Evolutionary conservation across 192 early-diverging fungal species (phyloP), one percentile per base, ranked within the genome.

Genomic region (Entomortierella lignicola): DNA sequence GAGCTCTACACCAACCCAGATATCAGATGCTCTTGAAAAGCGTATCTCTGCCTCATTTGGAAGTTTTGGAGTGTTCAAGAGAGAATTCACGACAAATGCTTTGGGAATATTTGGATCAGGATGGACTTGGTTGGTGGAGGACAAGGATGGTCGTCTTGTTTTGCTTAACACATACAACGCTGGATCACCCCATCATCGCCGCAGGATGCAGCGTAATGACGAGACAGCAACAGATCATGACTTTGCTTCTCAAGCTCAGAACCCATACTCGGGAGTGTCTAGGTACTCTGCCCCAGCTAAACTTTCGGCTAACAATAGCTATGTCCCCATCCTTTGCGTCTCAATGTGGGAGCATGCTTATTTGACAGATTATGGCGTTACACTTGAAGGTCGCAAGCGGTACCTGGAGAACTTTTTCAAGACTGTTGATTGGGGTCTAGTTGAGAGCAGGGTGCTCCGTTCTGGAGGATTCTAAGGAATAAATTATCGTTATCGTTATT

Each of bases 291-390:
- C 75, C 48, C 67, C 75, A 26, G 67, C 67, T 42, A 79, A 79
- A 57, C 26, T 60, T 61, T 54, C 60, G 57, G 67, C 67, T 21
- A 79, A 79, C 63, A 79, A 70, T 66, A 74, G 72, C 58, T 84
- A 77, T 26, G 67, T 63, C n/a, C 82, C 82, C 8, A 75, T 84
- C 27, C 67, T 84, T 34, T 74, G 62, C 26, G 23, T 84, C 25
- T 79, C 69, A 34, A 72, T 84, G 65, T 84, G 82, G 82, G 82
- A 84, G 67, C 82, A 84, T 58, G 82, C 82, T 6, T 84, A 84
- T 60, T 39, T 84, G 59, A 80, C 63, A 5, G 82, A 84, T 29
- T 81, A 77, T 61, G 82, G 82, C 8, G 31, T 84, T 3, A 79
- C 75, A 12, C 67, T 47, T 20, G 61, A 81, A 50, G 82, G 82